These are phyloP conservation scores for Cadophora luteo-olivacea DNA, from an alignment of 2,329 filamentous ascomycete genomes.

Conservation along the genomic window DNA sequence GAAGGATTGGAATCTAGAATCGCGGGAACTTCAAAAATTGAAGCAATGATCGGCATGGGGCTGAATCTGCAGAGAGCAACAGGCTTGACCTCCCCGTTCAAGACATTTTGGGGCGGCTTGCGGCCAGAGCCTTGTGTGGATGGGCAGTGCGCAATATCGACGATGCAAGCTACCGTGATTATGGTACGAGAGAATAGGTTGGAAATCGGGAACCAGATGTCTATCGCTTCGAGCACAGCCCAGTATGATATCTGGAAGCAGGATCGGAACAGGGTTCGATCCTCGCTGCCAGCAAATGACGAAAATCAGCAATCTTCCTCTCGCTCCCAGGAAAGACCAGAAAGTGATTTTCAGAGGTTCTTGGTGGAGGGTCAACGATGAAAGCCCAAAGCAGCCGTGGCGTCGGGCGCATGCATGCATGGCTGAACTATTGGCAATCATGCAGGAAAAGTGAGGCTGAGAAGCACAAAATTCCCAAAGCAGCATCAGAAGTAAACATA, in stretches of 20 bases:
- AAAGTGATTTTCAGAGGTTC: too few relatives aligned
- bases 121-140: background rate
- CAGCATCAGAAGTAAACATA: background rate
- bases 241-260: too few relatives aligned
- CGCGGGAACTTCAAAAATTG: background rate
- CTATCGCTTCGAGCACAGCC: too few relatives aligned
- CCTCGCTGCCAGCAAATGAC: too few relatives aligned
- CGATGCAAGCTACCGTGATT: background rate
- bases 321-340: too few relatives aligned
- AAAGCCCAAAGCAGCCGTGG: background rate
- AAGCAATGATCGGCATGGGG: background rate
- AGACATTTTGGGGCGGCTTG: background rate
- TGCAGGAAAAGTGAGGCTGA: conserved; percentile 12
- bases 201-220: background rate
- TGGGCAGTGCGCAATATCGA: conserved; percentile 11
- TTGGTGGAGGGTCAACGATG: background rate
- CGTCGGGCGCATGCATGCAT: background rate
- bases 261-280: too few relatives aligned
- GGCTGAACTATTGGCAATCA: conserved; percentile 11
- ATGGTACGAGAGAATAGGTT: background rate
- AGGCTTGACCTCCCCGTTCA: background rate
- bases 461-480: background rate
- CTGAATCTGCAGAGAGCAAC: background rate
- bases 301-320: too few relatives aligned
- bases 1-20: background rate